Evolutionary conservation across 306 rosid genomes (phyloP).

Genomic region (Hippophae tibetana): DNA sequence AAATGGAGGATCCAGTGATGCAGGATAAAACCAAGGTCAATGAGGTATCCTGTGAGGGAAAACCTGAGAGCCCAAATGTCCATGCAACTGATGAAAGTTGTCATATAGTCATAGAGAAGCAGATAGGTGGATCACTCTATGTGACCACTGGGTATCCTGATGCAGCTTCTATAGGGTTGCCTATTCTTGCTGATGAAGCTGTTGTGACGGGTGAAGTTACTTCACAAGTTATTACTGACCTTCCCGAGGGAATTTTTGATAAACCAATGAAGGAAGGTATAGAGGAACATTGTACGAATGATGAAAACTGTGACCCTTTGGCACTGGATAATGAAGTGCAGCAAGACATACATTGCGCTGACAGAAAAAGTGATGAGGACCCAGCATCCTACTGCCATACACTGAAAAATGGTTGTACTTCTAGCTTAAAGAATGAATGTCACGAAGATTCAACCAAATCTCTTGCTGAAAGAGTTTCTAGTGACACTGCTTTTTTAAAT

Average conservation of each 20-base stretch:
- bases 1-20: constrained; percentile 16
- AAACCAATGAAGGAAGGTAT: constrained; percentile 15
- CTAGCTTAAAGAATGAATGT: constrained; percentile 1
- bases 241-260: constrained; percentile 7
- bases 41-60: constrained; percentile 21
- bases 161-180: constrained; percentile 29
- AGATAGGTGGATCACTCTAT: constrained; percentile 14
- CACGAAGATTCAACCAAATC: constrained; percentile 6
- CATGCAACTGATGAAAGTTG: constrained; percentile 20
- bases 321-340: constrained; percentile 20
- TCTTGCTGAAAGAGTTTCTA: neutral
- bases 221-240: constrained; percentile 9
- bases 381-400: constrained; percentile 12
- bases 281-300: constrained; percentile 19
- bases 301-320: constrained; percentile 15
- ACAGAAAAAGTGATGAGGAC: constrained; percentile 9
- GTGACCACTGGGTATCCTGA: constrained; percentile 14
- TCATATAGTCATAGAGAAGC: constrained; percentile 17
- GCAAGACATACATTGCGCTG: constrained; percentile 25
- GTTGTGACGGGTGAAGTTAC: constrained; percentile 11
- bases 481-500: constrained; percentile 8
- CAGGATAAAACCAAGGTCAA: constrained; percentile 20
- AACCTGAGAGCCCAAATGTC: constrained; percentile 21
- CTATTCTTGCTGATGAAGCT: constrained; percentile 16
- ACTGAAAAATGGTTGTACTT: constrained; percentile 4